Evolutionary conservation across 2,329 filamentous ascomycete species (phyloP), one percentile per base, ranked within the genome.

Genomic region (Phyllosticta capitalensis): DNA sequence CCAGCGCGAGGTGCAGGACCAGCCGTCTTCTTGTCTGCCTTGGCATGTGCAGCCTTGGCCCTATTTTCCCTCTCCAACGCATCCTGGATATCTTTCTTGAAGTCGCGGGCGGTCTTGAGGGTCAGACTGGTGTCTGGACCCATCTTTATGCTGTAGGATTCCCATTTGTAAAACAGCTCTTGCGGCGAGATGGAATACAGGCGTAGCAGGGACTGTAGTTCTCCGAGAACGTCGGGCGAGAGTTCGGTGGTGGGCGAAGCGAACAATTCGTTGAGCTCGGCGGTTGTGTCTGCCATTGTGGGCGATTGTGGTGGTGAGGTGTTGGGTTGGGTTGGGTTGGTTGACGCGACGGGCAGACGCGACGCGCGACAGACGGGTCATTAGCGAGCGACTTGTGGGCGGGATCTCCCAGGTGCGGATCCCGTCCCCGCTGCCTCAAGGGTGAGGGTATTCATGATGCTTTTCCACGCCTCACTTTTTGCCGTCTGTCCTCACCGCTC

Each of bases 151-250:
- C 89, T 92, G 79, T 96, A 97, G 0, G 91, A 92, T 74, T 99
- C 94, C 94, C 94, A 99, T 80, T 97, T 97, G 83, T 90, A 96
- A 74, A 90, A 96, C 24, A 97, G 80, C 71, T 97, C 94, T 72
- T 97, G 86, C 33, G 86, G 81, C 17, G 85, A 83, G 62, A 97
- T 82, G 54, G 84, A 85, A 75, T 96, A 90, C 62, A 97, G 80
- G 58, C 87, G 85, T 76, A 94, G 82, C 71, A 96, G 95, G 61
- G 90, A 95, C 70, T 88, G 82, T 65, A 99, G 79, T 75, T 96
- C 92, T 57, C 81, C 78, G 64, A 90, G 77, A 60, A 97, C 83
- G 72, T 97, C 92, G 64, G 85, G 78, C 63, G 90, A 83, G 5
- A 97, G 79, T 45, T 82, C 76, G 50, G 69, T 68, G 50, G 76